phyloP scores from a whole-genome alignment of 257 asterid species.

The Schizonepeta tenuifolia region DNA sequence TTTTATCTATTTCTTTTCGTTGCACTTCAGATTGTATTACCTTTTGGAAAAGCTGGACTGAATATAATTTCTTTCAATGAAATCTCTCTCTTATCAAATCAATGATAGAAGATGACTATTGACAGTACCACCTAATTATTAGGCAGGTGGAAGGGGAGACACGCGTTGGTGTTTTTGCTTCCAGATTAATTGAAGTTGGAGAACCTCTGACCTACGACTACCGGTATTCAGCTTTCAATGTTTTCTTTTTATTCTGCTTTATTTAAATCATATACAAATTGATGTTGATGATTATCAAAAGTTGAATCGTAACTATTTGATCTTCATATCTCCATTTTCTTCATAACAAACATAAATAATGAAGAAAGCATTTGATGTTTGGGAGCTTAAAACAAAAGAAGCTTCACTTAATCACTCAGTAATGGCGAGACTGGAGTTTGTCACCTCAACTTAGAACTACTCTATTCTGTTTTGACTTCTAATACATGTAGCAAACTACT shows the following conservation, averaged over 20 bases:
- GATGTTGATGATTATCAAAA: background rate
- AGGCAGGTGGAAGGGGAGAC: constrained; percentile 95
- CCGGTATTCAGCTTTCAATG: constrained; percentile 51
- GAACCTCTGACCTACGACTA: constrained; percentile 93
- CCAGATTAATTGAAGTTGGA: constrained; percentile 69
- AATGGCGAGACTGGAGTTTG: background rate
- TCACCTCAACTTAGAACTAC: background rate
- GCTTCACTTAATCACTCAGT: background rate
- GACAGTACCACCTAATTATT: constrained; percentile 28
- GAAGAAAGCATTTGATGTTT: background rate
- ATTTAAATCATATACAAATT: background rate
- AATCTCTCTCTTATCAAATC: background rate
- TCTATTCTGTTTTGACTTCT: background rate
- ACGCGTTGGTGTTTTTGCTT: constrained; percentile 93
- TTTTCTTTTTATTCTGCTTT: constrained; percentile 13
- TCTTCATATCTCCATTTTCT: background rate
- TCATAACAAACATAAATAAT: background rate
- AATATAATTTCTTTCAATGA: constrained; percentile 13
- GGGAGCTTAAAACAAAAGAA: constrained; percentile 1
- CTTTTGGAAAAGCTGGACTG: background rate
- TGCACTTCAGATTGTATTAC: constrained; percentile 4
- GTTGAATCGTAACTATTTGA: background rate
- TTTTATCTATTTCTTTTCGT: background rate
- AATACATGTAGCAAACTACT: no score
- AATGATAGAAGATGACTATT: constrained; percentile 12